phyloP scores from a whole-genome alignment of 441 rosid species.

The Aquilaria agallochum region DNA sequence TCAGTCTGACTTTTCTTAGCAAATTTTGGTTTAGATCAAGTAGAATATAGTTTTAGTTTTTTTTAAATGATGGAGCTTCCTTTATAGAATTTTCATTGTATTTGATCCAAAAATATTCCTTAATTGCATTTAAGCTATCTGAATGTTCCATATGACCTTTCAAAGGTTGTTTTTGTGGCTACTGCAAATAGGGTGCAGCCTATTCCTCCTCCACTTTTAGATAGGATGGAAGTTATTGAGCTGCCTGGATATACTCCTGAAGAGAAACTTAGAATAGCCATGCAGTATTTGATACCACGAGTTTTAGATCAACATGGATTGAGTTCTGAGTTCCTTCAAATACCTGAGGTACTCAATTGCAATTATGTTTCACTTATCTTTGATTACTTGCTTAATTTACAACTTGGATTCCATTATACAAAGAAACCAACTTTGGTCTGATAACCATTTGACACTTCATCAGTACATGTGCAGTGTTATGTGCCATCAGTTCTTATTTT shows the following conservation, averaged over 20 bases:
- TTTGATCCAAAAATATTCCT: constrained; percentile 31
- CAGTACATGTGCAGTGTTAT: no score
- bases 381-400: no score
- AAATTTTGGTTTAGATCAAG: constrained; percentile 8
- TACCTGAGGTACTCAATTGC: constrained; percentile 71
- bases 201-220: constrained; percentile 92
- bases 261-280: constrained; percentile 92
- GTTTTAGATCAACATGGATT: constrained; percentile 98
- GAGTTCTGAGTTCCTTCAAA: constrained; percentile 84
- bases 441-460: no score
- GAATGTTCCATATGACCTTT: constrained; percentile 97
- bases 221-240: constrained; percentile 99
- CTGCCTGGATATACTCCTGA: constrained; percentile 97
- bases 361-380: no score
- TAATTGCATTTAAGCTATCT: constrained; percentile 72
- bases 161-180: constrained; percentile 93
- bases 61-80: neutral
- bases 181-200: constrained; percentile 95
- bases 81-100: no score
- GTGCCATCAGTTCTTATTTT: no score
- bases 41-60: neutral
- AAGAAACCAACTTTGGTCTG: no score
- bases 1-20: constrained; percentile 10
- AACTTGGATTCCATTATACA: no score
- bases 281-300: constrained; percentile 91